Evolutionary conservation across 768 basidiomycete species (phyloP), one percentile per base, ranked within the genome.

Genomic region (Xerocomellus amylosporus): DNA sequence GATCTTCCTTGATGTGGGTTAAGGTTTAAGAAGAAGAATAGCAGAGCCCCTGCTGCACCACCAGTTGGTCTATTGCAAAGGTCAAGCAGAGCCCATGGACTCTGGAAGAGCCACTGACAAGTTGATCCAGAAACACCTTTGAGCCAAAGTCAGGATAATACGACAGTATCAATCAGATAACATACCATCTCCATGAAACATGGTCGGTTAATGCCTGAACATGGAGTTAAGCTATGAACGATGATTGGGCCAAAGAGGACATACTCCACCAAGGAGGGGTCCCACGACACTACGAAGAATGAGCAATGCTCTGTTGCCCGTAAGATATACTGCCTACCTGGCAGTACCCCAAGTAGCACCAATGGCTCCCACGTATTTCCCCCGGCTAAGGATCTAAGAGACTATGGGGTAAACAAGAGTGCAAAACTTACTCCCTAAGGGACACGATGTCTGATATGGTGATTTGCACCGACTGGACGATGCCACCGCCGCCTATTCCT

Each of bases 401-500:
- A 38, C 15, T 13, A 38, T 8, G n/a, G 41, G 9, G 17, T 37
- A 36, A 20, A 8, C 12, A n/a, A 31, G 50, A 17, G 6, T 3
- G 19, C 4, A 14, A 12, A 15, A 58, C 69, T 59, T 43, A 74
- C 72, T 74, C 70, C 38, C 62, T 49, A 28, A 73, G 58, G 14
- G 65, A 49, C 10, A 73, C 64, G 36, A 80, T 76, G 53, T 80
- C 79, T 17, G 72, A 64, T 34, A 74, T 66, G 14, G 67, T 71
- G 42, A 75, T 75, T 51, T 75, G 69, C 0, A 70, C 63, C 53
- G 74, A 48, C 55, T 75, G 73, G 9, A 66, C 52, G 42, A 73
- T 73, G 10, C 71, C 76, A 1, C 75, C 75, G 3, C 72, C 77
- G 19, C 77, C 76, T 17, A 78, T 65, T 37, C 77, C 77, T 60